Conservation (phyloP, 2,329 filamentous ascomycete genomes). For the Domatiomyces globalis region DNA sequence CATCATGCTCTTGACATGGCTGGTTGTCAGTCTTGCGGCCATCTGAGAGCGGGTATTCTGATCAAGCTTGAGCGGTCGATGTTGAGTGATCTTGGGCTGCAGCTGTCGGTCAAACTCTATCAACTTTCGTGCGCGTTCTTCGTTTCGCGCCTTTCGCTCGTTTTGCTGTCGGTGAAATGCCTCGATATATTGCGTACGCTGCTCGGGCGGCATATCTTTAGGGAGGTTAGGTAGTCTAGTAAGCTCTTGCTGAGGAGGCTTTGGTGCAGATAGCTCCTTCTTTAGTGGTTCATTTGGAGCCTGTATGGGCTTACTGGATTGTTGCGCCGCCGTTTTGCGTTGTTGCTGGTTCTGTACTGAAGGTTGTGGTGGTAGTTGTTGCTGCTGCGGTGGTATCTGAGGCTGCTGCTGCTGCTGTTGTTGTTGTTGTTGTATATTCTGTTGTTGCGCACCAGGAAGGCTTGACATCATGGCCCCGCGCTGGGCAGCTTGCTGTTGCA, state of each 20-base stretch:
- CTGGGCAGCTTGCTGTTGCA: slow-evolving; percentile 8
- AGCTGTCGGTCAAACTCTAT: slow-evolving; percentile 27
- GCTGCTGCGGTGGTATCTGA: too few relatives aligned
- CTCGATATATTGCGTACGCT: slow-evolving; percentile 25
- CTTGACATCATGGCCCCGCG: slow-evolving; percentile 3
- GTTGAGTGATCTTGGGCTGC: slow-evolving; percentile 24
- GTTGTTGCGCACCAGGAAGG: slow-evolving; percentile 2
- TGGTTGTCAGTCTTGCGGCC: slow-evolving; percentile 26
- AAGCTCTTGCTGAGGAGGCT: not conserved
- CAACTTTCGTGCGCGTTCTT: slow-evolving; percentile 25
- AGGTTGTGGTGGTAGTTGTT: slow-evolving; percentile 3
- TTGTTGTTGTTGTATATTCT: slow-evolving; percentile 4
- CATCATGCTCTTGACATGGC: slow-evolving; percentile 29
- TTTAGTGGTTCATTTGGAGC: not conserved
- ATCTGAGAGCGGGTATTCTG: not conserved
- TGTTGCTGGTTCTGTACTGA: slow-evolving; percentile 4
- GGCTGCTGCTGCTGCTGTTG: slow-evolving; percentile 7
- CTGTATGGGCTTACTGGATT: not conserved
- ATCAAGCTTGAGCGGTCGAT: slow-evolving; percentile 19
- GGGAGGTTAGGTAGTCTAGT: slow-evolving; percentile 1
- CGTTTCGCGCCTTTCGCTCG: slow-evolving; percentile 23
- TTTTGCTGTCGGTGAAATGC: slow-evolving; percentile 17
- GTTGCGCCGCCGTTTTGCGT: not conserved
- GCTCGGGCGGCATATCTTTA: slow-evolving; percentile 27
- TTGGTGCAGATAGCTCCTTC: not conserved